Evolutionary conservation across 352 stramenopile genomes (phyloP), one percentile per base, ranked within the genome.

Genomic region (Globisporangium abappressorium): DNA sequence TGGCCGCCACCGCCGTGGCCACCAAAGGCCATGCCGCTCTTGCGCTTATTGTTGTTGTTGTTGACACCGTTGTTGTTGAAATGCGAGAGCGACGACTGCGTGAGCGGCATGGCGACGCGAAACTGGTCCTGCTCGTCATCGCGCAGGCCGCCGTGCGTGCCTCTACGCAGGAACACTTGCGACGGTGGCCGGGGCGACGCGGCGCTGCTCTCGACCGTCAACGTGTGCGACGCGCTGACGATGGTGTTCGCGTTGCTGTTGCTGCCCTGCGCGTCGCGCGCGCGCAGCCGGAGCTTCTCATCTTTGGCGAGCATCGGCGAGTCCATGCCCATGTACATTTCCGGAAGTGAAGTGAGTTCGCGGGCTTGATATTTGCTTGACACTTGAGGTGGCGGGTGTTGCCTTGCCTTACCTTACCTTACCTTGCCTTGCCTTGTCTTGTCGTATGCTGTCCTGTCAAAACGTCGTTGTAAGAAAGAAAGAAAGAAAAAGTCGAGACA

Each of bases 311-410:
- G 41, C n/a, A 22, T 49, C 59, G 66, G 66, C 59, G 66, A 71
- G 59, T 67, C 33, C 55, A 72, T 72, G 62, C 63, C 57, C 30
- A 55, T 66, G 63, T 72, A 70, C 62, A 70, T 73, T 28, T 46
- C 38, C 30, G 34, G 43, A 46, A 33, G 18, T 20, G 4, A 33
- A 20, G 46, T n/a, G 14, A 15, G 26, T 33, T 41, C 12, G 18
- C 3, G 36, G 36, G 26, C 18, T 24, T 43, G 30, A n/a, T 59
- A 28, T 15, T 58, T 46, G 18, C 30, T 49, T 24, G 20, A 62
- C 20, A 55, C n/a, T 30, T 38, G 38, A 38, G 33, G 33, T 8
- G 33, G 33, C 33, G 33, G 33, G 33, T 33, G 30, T 33, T 33
- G 30, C 30, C 24, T 26, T 26, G 24, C 24, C 1, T 26, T 26